Evolutionary conservation across 2,329 filamentous ascomycete genomes (phyloP), one percentile per base, ranked within the genome.

Genomic region (Microascus cirrosus): DNA sequence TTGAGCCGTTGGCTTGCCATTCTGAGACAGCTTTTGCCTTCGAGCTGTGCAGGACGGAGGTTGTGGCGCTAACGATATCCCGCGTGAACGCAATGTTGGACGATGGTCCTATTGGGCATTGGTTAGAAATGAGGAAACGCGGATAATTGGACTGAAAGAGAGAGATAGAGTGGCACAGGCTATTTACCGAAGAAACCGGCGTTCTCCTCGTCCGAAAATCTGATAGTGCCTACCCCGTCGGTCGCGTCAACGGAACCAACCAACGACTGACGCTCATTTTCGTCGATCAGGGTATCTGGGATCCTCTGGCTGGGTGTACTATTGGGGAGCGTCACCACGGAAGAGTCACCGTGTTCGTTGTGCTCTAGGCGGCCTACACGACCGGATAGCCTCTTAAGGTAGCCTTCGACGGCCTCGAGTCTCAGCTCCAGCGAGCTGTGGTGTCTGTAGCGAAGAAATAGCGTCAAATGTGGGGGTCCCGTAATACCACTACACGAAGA

Each of bases 21-120:
- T 55, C 54, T 15, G 54, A 36, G 36, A 55, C 36, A 22, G 54
- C 25, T 15, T 55, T 39, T 18, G 24, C 36, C 8, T 35, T 35
- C 20, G 54, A 42, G 8, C 34, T 42, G 35, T 55, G 45, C 34
- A 55, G 13, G n/a, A 45, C n/a, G 35, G 34, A 24, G 34, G 22
- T 55, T 13, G 54, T 56, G 3, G 54, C 54, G 15, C 54, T 32
- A 25, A 56, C 32, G 22, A 56, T 56, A n/a, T 56, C 39, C 18
- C 54, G 54, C 5, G 39, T 56, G 25, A 56, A 50, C 7, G 54
- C 54, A 22, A 56, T 56, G 39, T 56, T 56, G 7, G 54, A 56
- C 22, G 54, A 56, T 8, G 54, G 54, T n/a, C 54, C 54, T 56
- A 36, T 2, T 13, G 15, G 36, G n/a, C 15, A 39, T 18, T 15